Conservation (phyloP, 2,329 filamentous ascomycete species). For the Stachybotrys chartarum region DNA sequence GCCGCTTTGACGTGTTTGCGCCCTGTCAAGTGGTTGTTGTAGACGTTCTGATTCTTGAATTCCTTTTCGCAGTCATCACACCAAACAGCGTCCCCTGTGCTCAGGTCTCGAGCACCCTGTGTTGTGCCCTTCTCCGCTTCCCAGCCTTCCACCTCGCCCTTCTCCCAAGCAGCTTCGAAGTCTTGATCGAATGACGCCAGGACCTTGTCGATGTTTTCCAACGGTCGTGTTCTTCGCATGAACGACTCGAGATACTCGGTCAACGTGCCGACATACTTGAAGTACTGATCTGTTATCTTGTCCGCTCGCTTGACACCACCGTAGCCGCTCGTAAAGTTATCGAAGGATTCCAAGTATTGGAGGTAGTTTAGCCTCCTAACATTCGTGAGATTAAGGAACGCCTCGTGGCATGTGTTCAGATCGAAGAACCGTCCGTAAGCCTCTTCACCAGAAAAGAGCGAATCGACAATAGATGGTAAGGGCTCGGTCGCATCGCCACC, state of each 20-base stretch:
- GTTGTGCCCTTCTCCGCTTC: conserved; percentile 42
- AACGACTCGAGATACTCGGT: conserved; percentile 83
- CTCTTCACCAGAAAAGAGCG: conserved; percentile 94
- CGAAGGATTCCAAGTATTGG: conserved; percentile 88
- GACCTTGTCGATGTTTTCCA: conserved; percentile 78
- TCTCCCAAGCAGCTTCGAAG: conserved; percentile 77
- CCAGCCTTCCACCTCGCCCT: conserved; percentile 77
- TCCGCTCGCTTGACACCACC: conserved; percentile 70
- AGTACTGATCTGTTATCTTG: conserved; percentile 90
- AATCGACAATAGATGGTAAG: conserved; percentile 66
- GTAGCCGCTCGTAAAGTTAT: conserved; percentile 70
- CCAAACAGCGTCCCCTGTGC: conserved; percentile 63
- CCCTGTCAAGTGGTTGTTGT: conserved; percentile 79
- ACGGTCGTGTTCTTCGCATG: conserved; percentile 72
- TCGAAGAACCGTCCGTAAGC: conserved; percentile 90
- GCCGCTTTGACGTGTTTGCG: conserved; percentile 90
- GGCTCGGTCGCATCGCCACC: conserved; percentile 57
- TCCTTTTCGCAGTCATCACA: conserved; percentile 90
- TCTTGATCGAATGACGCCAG: conserved; percentile 72
- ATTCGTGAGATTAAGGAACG: conserved; percentile 82
- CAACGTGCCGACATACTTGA: conserved; percentile 76
- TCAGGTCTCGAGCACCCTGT: conserved; percentile 20
- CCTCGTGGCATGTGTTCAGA: conserved; percentile 74
- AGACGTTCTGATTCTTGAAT: conserved; percentile 93
- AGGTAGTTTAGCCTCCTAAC: conserved; percentile 82